Percentiles rank a stretch among this genome's conserved stretches.
Conservation (phyloP, 768 basidiomycete species). For the Gautieria morchelliformis region DNA sequence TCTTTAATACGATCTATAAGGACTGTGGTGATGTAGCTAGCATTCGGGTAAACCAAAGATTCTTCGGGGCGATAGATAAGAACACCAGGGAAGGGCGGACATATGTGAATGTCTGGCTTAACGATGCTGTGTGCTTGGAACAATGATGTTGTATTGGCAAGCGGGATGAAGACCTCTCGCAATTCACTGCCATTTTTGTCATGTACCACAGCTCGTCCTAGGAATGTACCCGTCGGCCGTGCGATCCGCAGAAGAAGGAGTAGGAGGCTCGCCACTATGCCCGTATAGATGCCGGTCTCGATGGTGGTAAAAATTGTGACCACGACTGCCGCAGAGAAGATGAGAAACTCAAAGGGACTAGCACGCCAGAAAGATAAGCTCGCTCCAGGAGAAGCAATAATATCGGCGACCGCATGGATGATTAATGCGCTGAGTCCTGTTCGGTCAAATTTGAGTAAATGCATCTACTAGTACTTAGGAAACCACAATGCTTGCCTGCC, state of each 20-base stretch:
- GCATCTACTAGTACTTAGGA: slow-evolving; percentile 1
- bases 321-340: slow-evolving; percentile 79
- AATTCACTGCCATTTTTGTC: slow-evolving; percentile 23
- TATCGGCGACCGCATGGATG: slow-evolving; percentile 86
- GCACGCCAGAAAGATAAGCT: slow-evolving; percentile 90
- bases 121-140: slow-evolving; percentile 34
- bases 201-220: slow-evolving; percentile 58
- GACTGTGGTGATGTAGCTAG: slow-evolving; percentile 53
- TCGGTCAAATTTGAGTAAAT: not conserved
- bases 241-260: slow-evolving; percentile 83
- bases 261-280: slow-evolving; percentile 64
- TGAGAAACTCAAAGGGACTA: slow-evolving; percentile 85
- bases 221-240: slow-evolving; percentile 80
- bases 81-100: slow-evolving; percentile 75
- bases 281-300: slow-evolving; percentile 86
- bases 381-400: slow-evolving; percentile 75
- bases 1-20: slow-evolving; percentile 76
- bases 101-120: slow-evolving; percentile 62
- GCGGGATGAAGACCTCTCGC: slow-evolving; percentile 71
- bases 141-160: slow-evolving; percentile 19
- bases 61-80: slow-evolving; percentile 90
- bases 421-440: slow-evolving; percentile 76
- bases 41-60: slow-evolving; percentile 80
- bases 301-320: slow-evolving; percentile 87
- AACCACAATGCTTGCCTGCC: slow-evolving; percentile 27